Percentiles rank a stretch among this genome's conserved stretches.
These are phyloP conservation scores for Colletotrichum sojae DNA, from an alignment of 2,329 filamentous ascomycete genomes.

Conservation along the genomic window DNA sequence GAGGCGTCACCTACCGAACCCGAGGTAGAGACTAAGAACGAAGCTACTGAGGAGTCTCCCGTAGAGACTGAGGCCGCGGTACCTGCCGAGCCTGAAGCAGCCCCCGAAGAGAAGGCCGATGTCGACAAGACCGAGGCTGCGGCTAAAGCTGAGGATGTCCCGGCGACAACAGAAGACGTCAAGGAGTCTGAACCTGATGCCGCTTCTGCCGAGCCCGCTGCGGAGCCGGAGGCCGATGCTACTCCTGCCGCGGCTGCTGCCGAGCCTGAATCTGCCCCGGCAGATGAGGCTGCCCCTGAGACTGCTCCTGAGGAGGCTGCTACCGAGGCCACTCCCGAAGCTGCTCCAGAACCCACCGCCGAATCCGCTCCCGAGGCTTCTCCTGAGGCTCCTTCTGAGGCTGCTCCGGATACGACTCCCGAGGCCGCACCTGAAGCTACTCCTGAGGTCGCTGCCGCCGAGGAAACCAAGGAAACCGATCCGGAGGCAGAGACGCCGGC, in stretches of 20 bases:
- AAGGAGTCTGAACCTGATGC: conserved; percentile 7
- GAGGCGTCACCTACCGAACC: neutral
- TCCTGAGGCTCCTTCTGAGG: neutral
- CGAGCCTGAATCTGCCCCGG: neutral
- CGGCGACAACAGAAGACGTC: neutral
- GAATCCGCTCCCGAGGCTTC: neutral
- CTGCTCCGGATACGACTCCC: neutral
- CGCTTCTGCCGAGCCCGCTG: neutral
- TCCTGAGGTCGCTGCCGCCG: neutral
- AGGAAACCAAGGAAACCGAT: neutral
- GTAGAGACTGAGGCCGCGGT: too few species aligned
- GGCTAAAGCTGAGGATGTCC: neutral
- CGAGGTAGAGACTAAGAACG: conserved; percentile 1
- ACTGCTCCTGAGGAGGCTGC: neutral
- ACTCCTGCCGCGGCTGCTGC: conserved; percentile 3
- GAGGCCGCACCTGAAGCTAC: neutral
- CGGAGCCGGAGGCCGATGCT: neutral
- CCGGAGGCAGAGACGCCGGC: neutral
- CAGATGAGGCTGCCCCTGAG: neutral
- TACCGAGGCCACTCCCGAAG: neutral
- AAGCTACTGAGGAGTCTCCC: neutral
- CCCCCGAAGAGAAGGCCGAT: neutral
- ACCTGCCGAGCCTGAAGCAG: conserved; percentile 1
- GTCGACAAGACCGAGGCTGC: neutral
- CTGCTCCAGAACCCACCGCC: neutral